Percentiles rank a stretch among this genome's conserved stretches.
phyloP scores from a whole-genome alignment of 2,329 filamentous ascomycete species.

The Ciborinia camelliae region DNA sequence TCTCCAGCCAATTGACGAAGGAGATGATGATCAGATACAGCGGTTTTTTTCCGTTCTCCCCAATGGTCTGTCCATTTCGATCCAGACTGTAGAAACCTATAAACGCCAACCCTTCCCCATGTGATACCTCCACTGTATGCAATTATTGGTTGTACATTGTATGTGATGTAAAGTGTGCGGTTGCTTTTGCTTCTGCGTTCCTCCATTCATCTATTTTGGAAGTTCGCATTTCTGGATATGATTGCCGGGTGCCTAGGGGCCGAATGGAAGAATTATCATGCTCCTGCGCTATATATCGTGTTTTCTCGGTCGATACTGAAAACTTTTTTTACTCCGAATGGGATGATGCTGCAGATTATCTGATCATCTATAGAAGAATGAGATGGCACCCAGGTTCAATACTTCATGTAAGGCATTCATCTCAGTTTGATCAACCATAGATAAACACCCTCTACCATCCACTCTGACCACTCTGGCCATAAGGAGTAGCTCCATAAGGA shows the following conservation, averaged over 20 bases:
- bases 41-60: not conserved
- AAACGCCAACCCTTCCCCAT: not conserved
- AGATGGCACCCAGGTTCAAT: not conserved
- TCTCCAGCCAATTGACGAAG: no score
- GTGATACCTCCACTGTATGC: constrained; percentile 9
- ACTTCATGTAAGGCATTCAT: not conserved
- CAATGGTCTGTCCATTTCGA: not conserved
- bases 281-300: not conserved
- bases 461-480: constrained; percentile 45
- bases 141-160: constrained; percentile 13
- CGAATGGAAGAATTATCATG: not conserved
- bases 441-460: constrained; percentile 27
- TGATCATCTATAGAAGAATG: not conserved
- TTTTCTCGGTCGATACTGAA: not conserved
- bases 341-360: not conserved
- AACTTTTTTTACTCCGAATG: not conserved
- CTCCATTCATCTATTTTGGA: not conserved
- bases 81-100: not conserved
- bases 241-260: not conserved
- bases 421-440: not conserved
- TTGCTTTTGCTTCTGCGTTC: not conserved
- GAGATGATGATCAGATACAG: no score
- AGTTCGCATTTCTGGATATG: not conserved
- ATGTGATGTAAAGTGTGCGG: not conserved
- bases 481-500: constrained; percentile 59